phyloP scores from a whole-genome alignment of 768 basidiomycete species.

The Porpolomopsis calyptriformis region DNA sequence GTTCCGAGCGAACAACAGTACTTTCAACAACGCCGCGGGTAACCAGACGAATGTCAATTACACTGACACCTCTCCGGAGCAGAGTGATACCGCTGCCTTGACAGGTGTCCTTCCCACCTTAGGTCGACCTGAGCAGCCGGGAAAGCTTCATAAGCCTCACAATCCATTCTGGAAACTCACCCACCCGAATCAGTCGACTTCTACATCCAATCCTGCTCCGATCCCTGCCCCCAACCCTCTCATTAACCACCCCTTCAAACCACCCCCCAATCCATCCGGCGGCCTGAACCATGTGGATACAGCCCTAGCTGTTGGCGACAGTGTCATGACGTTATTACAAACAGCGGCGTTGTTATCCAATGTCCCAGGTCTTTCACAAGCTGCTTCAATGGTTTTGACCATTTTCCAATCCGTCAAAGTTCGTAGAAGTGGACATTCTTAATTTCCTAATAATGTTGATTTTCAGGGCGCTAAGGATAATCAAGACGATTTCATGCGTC shows the following conservation, averaged over 20 bases:
- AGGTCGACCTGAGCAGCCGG: not conserved
- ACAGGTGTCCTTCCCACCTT: not conserved
- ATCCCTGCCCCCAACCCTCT: not conserved
- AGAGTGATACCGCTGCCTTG: not conserved
- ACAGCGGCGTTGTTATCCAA: constrained; percentile 13
- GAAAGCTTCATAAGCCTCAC: not conserved
- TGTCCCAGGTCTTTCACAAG: constrained; percentile 16
- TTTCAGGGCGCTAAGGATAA: constrained; percentile 16
- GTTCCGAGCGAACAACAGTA: not conserved
- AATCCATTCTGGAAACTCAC: not conserved
- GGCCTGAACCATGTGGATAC: not conserved
- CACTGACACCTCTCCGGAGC: not conserved
- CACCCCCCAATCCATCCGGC: not conserved
- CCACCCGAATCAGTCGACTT: too few relatives aligned
- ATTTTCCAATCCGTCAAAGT: constrained; percentile 16
- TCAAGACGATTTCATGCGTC: constrained; percentile 14
- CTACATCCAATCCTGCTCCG: too few relatives aligned
- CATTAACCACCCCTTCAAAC: not conserved
- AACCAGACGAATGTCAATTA: not conserved
- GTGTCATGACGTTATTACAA: constrained; percentile 15
- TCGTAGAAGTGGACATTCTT: not conserved
- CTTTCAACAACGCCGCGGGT: constrained; percentile 1
- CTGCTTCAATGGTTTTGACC: constrained; percentile 12
- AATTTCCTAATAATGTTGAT: not conserved
- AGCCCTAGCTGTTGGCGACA: constrained; percentile 12